Evolutionary conservation across 441 rosid species (phyloP).

Genomic region (Gossypium schwendimanii): DNA sequence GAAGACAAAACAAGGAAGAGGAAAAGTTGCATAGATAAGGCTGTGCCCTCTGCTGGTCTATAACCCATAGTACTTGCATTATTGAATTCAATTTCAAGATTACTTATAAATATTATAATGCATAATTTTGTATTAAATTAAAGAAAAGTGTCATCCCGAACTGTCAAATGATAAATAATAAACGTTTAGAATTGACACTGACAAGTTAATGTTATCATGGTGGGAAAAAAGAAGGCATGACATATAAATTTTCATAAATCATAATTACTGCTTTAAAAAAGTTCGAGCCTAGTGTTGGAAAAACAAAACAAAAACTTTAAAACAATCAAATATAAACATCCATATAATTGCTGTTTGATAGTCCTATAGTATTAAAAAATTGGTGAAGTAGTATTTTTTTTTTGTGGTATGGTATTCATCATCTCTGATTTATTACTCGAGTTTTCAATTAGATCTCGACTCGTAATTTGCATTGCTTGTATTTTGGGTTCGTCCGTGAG

Average conservation of each 20-base stretch:
- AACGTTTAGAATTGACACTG: neutral
- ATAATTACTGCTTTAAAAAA: neutral
- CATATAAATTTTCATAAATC: neutral
- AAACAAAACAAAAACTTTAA: neutral
- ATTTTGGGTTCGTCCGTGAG: too few species aligned
- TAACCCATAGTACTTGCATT: neutral
- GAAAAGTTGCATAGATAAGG: neutral
- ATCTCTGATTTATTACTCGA: too few species aligned
- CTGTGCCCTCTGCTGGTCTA: neutral
- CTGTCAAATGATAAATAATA: neutral
- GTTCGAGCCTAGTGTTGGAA: neutral
- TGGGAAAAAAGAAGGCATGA: neutral
- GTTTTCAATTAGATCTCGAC: too few species aligned
- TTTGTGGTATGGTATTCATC: too few species aligned
- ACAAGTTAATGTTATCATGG: neutral
- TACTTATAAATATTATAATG: too few species aligned
- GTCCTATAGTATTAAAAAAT: neutral
- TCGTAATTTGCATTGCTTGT: too few species aligned
- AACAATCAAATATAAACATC: neutral
- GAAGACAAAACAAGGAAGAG: slow-evolving; percentile 15
- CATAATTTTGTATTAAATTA: too few species aligned
- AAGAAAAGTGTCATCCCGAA: too few species aligned
- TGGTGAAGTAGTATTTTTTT: neutral
- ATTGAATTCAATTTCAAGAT: neutral
- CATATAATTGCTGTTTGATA: neutral